A percentile compares a stretch with the other conserved stretches of the same genome.
Conservation (phyloP, 2,329 filamentous ascomycete genomes). For the Fusarium equiseti region DNA sequence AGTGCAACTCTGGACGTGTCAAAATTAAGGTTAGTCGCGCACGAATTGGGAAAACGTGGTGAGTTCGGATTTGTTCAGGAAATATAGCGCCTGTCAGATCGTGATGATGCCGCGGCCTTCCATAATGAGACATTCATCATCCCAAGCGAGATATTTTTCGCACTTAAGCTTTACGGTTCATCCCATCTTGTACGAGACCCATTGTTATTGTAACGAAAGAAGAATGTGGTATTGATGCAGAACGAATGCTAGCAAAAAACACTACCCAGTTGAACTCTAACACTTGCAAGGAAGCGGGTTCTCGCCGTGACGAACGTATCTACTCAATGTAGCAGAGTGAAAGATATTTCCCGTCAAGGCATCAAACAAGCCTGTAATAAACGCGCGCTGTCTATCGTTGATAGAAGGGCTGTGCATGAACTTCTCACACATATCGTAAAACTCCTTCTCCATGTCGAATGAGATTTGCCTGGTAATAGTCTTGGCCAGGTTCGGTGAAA, state of each 20-base stretch:
- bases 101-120: not conserved
- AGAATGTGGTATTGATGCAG: not conserved
- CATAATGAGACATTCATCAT: not conserved
- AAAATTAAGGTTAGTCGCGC: not conserved
- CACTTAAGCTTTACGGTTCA: not conserved
- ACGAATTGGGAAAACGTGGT: not conserved
- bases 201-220: not conserved
- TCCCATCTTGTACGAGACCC: not conserved
- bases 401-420: not conserved
- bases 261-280: not conserved
- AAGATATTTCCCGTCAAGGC: constrained; percentile 13
- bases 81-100: not conserved
- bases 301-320: constrained; percentile 15
- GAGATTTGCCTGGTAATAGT: not conserved
- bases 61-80: not conserved
- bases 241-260: not conserved
- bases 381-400: constrained; percentile 4
- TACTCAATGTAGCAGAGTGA: constrained; percentile 27
- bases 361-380: constrained; percentile 11
- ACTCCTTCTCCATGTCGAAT: constrained; percentile 28
- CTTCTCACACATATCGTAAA: constrained; percentile 13
- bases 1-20: not conserved
- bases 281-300: constrained; percentile 1
- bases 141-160: not conserved
- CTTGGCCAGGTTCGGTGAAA: constrained; percentile 8